Percentiles rank a stretch among this genome's conserved stretches.
Conservation (phyloP, 2,329 filamentous ascomycete genomes). For the Hymenoscyphus infarciens region DNA sequence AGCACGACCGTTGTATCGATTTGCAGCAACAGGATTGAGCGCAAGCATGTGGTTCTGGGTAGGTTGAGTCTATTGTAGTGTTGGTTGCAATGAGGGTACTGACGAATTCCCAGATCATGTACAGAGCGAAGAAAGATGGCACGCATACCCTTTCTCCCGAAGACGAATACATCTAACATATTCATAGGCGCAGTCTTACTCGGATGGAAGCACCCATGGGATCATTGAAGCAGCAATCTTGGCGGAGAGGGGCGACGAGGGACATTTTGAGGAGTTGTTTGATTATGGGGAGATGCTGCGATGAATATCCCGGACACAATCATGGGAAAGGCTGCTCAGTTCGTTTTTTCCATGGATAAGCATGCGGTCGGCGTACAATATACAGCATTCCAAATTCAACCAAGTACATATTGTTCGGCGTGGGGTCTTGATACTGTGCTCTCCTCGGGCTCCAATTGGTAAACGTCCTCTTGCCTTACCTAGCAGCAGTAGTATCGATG, state of each 20-base stretch:
- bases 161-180: conserved; percentile 19
- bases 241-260: background rate
- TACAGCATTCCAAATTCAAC: background rate
- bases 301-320: background rate
- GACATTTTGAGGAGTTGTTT: background rate
- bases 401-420: background rate
- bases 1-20: conserved; percentile 70
- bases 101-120: conserved; percentile 69
- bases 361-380: background rate
- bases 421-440: background rate
- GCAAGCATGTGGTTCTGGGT: conserved; percentile 99
- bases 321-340: background rate
- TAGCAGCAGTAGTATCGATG: too few relatives aligned
- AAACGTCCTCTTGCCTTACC: background rate
- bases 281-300: conserved; percentile 4
- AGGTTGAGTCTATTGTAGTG: conserved; percentile 40
- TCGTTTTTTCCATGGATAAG: background rate
- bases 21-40: conserved; percentile 80
- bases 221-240: conserved; percentile 59
- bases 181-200: conserved; percentile 66
- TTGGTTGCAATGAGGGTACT: conserved; percentile 12
- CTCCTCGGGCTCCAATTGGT: background rate
- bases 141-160: conserved; percentile 19
- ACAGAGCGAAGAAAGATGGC: conserved; percentile 95
- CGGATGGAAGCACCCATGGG: conserved; percentile 96